A percentile compares a stretch with the other conserved stretches of the same genome.
Conservation (phyloP, 768 basidiomycete species). For the Boletus bicolor region DNA sequence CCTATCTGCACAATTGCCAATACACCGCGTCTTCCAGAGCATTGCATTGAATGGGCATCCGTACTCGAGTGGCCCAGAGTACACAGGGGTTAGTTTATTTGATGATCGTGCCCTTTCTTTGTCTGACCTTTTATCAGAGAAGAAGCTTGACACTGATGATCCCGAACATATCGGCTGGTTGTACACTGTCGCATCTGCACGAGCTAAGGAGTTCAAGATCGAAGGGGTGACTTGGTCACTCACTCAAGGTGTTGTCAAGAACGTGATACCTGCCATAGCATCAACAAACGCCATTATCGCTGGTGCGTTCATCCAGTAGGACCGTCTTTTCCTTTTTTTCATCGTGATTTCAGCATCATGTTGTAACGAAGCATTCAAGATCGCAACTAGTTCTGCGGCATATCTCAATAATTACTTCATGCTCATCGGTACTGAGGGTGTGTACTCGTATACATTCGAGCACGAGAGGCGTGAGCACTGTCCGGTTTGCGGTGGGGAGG, state of each 20-base stretch:
- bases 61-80: slow-evolving; percentile 98
- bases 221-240: slow-evolving; percentile 98
- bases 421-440: slow-evolving; percentile 94
- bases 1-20: slow-evolving; percentile 99
- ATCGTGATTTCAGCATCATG: slow-evolving; percentile 66
- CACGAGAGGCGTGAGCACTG: slow-evolving; percentile 91
- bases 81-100: slow-evolving; percentile 61
- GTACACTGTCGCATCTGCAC: slow-evolving; percentile 71
- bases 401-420: slow-evolving; percentile 98
- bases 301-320: slow-evolving; percentile 43
- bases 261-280: slow-evolving; percentile 98
- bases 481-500: slow-evolving; percentile 94
- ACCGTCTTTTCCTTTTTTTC: neutral
- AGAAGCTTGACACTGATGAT: slow-evolving; percentile 96
- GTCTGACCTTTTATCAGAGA: slow-evolving; percentile 44
- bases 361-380: slow-evolving; percentile 99
- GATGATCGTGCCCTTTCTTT: neutral
- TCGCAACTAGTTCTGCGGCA: slow-evolving; percentile 91
- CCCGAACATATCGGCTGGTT: slow-evolving; percentile 97
- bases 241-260: slow-evolving; percentile 99
- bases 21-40: slow-evolving; percentile 95
- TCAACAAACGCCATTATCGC: slow-evolving; percentile 98
- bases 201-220: slow-evolving; percentile 93
- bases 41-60: slow-evolving; percentile 99
- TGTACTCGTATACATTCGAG: slow-evolving; percentile 97